Evolutionary conservation across 2,329 filamentous ascomycete genomes (phyloP), one percentile per base, ranked within the genome.

Genomic region (Elsinoe necatrix): DNA sequence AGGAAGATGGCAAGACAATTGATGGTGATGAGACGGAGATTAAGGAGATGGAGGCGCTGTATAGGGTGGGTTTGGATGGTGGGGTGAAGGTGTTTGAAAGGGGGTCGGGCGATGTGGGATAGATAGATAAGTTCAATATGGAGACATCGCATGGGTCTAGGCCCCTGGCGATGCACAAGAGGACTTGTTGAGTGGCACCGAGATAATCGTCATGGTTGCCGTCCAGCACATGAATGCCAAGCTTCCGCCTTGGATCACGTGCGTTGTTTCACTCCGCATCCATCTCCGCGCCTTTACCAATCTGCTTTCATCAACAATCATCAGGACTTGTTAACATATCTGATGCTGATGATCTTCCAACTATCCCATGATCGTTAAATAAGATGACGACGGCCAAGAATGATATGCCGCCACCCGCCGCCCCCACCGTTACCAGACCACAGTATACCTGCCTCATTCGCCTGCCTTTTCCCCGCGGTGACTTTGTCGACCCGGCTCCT

Each of bases 401-500:
- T 12, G 52, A 55, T 18, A 14, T 16, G 21, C 39, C 52, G 23
- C 9, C 35, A 2, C 14, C 37, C 6, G 12, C 52, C 35, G 18
- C 37, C 34, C 27, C 27, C 9, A 29, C 27, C 27, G n/a, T n/a
- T n/a, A 37, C 34, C 5, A 23, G 42, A 9, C 54, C 54, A 8
- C 75, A 75, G 55, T 80, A 72, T 69, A 95, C 88, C 12, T 84
- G 95, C 59, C 88, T 95, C 66, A 82, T 98, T 61, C 81, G 91
- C 61, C 80, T 97, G n/a, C 93, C 93, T 21, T 95, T 95, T 66
- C 82, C 86, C 34, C 82, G 93, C 57, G 86, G 87, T 39, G 83
- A 87, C 65, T 98, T 98, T 73, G 81, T 91, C 60, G 92, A 98
- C 71, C 93, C 93, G 57, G 87, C 89, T 47, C 84, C 86, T 62